Evolutionary conservation across 208 protist species (phyloP), one percentile per base, ranked within the genome.

Genomic region (Leishmania turanica): DNA sequence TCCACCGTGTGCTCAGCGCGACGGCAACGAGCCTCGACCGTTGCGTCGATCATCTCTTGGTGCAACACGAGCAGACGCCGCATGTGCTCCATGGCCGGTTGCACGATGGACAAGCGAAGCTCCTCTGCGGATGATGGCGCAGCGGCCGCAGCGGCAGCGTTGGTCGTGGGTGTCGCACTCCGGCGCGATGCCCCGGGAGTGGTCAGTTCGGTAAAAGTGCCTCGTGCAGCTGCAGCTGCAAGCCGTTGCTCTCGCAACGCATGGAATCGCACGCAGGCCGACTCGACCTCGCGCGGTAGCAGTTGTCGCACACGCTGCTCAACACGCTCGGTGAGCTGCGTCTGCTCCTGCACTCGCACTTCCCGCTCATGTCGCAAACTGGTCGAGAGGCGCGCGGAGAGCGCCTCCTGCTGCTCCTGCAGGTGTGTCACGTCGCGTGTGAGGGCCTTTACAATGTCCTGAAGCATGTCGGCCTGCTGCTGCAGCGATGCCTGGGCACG

Each of bases 31-130:
- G 86, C 86, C 79, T 97, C 90, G 68, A 96, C 91, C 2, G 87
- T 56, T 17, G 90, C 85, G 51, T 91, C 79, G 70, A 97, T 74
- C 87, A 97, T 87, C 47, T 90, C 86, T 73, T 97, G 91, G 71
- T 97, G 92, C 11, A 90, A 80, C 19, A 80, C 87, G 54, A 97
- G 87, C 42, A 97, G 81, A 8, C 92, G 92, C 7, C 87, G 90
- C 74, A 97, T 85, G 76, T 97, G 92, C 66, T 92, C 91, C 62
- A 92, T 70, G 27, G 90, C 82, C 27, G 92, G 89, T 75, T 92
- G 83, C 82, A 93, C 82, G 37, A 94, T 77, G 37, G 94, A 87
- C 42, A 79, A 64, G 31, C 82, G 87, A 34, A 91, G 66, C 64
- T 81, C 79, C 64, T 88, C 86, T 53, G 66, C 58, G 1, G 78